These are phyloP conservation scores for Dioscorea alata DNA, from an alignment of 106 monocot genomes.

Conservation along the genomic window DNA sequence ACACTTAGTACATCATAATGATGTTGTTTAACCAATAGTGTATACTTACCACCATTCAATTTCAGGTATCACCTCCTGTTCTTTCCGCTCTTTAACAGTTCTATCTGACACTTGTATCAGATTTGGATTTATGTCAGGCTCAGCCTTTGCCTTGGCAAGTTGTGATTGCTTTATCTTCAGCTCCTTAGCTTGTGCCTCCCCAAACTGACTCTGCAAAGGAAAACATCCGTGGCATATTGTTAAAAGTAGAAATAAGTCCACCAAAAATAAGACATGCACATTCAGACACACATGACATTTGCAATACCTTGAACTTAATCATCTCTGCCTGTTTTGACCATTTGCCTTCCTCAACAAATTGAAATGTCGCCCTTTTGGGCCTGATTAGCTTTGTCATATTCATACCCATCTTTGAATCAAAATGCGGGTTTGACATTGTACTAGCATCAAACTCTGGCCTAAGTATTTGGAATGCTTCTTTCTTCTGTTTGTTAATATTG, in stretches of 20 bases:
- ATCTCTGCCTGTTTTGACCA: slow-evolving; percentile 87
- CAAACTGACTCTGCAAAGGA: slow-evolving; percentile 80
- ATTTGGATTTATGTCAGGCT: slow-evolving; percentile 88
- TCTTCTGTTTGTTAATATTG: slow-evolving; percentile 98
- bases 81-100: slow-evolving; percentile 51
- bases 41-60: slow-evolving; percentile 82
- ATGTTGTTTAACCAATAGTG: neutral
- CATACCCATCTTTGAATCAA: slow-evolving; percentile 83
- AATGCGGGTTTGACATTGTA: slow-evolving; percentile 43
- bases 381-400: slow-evolving; percentile 82
- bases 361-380: slow-evolving; percentile 80
- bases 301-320: slow-evolving; percentile 61
- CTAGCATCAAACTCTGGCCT: slow-evolving; percentile 77
- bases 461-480: slow-evolving; percentile 96
- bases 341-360: slow-evolving; percentile 96
- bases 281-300: neutral
- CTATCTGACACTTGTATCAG: slow-evolving; percentile 79
- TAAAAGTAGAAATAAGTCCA: neutral
- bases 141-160: slow-evolving; percentile 86
- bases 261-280: neutral
- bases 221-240: neutral
- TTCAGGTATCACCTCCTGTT: slow-evolving; percentile 85
- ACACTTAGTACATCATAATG: too few species aligned
- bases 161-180: slow-evolving; percentile 80
- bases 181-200: slow-evolving; percentile 93